phyloP scores from a whole-genome alignment of 495 filamentous ascomycete species.

The Talaromyces proteolyticus region DNA sequence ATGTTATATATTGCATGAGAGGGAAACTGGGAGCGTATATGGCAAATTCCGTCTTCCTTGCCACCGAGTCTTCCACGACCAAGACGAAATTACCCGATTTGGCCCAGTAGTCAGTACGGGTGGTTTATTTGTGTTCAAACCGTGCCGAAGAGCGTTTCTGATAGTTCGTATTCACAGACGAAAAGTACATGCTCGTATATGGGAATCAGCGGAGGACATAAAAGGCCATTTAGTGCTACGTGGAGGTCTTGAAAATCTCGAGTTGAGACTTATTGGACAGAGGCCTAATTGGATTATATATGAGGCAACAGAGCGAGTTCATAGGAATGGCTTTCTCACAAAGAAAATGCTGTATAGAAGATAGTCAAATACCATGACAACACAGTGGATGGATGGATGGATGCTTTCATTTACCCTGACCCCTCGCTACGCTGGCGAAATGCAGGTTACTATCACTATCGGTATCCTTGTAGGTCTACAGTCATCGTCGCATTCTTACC shows the following conservation, averaged over 20 bases:
- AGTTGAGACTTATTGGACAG: neutral
- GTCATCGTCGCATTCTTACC: neutral
- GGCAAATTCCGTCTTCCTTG: neutral
- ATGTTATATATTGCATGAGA: conserved; percentile 1
- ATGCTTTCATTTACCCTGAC: conserved; percentile 5
- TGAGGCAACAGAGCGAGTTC: neutral
- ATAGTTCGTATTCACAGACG: neutral
- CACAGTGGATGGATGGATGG: conserved; percentile 1
- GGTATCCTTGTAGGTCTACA: conserved; percentile 1
- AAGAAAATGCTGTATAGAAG: conserved; percentile 1
- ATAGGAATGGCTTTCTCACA: conserved; percentile 1
- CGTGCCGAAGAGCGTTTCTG: neutral
- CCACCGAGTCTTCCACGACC: neutral
- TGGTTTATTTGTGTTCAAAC: neutral
- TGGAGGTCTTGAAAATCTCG: neutral
- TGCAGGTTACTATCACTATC: neutral
- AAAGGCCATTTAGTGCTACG: neutral
- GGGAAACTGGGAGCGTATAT: neutral
- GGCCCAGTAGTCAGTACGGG: neutral
- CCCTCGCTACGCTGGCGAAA: conserved; percentile 4
- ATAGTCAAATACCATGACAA: neutral
- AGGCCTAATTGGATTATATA: conserved; percentile 1
- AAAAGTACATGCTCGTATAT: neutral
- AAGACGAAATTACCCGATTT: neutral
- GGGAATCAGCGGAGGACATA: neutral